Evolutionary conservation across 441 rosid species (phyloP).

Genomic region (Breynia disticha): DNA sequence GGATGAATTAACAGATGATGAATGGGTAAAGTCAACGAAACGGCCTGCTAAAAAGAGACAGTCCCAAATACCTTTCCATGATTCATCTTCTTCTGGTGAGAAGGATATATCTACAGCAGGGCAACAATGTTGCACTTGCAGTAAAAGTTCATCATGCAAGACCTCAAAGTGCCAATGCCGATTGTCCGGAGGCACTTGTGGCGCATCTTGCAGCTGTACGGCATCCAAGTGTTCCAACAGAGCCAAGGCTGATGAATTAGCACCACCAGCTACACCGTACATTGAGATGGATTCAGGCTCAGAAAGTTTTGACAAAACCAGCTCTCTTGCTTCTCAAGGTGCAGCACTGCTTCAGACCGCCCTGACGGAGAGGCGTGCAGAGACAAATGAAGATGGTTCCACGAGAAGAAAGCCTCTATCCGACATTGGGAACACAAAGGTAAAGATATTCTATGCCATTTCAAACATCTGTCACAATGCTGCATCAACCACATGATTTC

Average conservation of each 20-base stretch:
- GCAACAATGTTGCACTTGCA: conserved; percentile 57
- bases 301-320: conserved; percentile 27
- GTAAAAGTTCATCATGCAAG: conserved; percentile 59
- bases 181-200: conserved; percentile 49
- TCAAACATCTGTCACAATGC: not conserved
- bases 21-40: conserved; percentile 27
- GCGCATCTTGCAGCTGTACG: conserved; percentile 61
- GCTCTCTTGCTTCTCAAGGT: conserved; percentile 59
- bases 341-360: conserved; percentile 75
- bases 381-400: conserved; percentile 28
- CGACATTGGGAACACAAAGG: conserved; percentile 82
- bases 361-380: conserved; percentile 36
- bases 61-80: conserved; percentile 15
- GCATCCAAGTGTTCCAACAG: conserved; percentile 60
- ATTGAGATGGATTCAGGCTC: conserved; percentile 20
- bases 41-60: conserved; percentile 29
- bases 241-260: conserved; percentile 21
- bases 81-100: conserved; percentile 23
- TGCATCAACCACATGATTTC: no score
- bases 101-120: conserved; percentile 11
- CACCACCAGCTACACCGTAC: conserved; percentile 14
- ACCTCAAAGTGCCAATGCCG: conserved; percentile 78
- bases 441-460: conserved; percentile 18
- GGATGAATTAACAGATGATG: conserved; percentile 46
- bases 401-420: conserved; percentile 62